Evolutionary conservation across 208 protist genomes (phyloP), one percentile per base, ranked within the genome.

Genomic region (Acanthamoeba triangularis): DNA sequence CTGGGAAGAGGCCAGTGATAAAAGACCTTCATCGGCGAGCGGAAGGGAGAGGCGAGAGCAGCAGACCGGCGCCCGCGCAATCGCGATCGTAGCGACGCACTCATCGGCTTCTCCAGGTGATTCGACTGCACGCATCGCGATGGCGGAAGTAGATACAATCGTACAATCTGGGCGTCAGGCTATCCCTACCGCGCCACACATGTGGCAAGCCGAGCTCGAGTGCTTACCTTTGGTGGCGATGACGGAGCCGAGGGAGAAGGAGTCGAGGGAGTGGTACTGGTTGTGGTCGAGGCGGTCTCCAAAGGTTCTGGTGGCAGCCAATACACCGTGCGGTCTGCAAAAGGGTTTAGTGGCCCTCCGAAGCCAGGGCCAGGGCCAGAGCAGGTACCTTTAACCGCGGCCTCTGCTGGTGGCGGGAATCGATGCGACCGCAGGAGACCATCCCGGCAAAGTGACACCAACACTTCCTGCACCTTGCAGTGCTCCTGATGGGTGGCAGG

Each of bases 21-120:
- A 82, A 82, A 1, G 8, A 82, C 74, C 44, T 82, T 82, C 18
- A 82, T 10, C 13, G 74, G 74, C 37, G 74, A 82, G 3, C 44
- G 33, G 74, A 82, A 82, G 37, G 74, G 74, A 28, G 74, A 82
- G 16, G 74, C 74, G 0, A 82, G 7, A 5, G 74, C 74, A 5
- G 74, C 37, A 44, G 74, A 82, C 18, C 74, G 74, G 20, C 74
- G 74, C 23, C 74, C 74, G 44, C 74, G 74, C 33, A 82, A 35
- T 10, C 74, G 74, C 10, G 74, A 20, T 7, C 74, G 74, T 23
- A 82, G 74, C 6, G 74, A 82, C 6, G 74, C 33, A 37, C 74
- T 82, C 41, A 52, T 44, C 25, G 74, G 74, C 44, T 82, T 82
- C 33, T 82, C 44, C 74, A 82, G 20, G 37, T 82, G 74, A 28